Evolutionary conservation across 148 eudicot species (phyloP), one percentile per base, ranked within the genome.

Genomic region (Amaranthus palmeri): DNA sequence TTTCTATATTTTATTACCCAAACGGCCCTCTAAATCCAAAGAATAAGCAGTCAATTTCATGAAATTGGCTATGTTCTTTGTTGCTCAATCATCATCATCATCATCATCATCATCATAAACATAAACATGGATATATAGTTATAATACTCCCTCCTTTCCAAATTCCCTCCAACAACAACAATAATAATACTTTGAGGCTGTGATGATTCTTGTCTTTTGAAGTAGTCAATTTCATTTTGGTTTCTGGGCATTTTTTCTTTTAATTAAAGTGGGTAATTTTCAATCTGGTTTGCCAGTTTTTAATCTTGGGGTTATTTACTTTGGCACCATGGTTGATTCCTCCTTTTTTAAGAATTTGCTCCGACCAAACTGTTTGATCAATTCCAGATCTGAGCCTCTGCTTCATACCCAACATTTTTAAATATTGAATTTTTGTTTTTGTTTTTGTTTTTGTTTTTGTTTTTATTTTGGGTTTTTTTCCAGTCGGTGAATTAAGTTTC

Each of bases 341-440:
- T 5, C 52, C n/a, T 6, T 64, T 11, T 64, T 13, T 25, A 64
- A 64, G 3, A 7, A 11, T n/a, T 64, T 64, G 12, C 67, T 46
- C 1, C 36, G 2, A 43, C 52, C 67, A 64, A 64, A 64, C 17
- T 46, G 52, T 15, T 64, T 64, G 67, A 64, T 64, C 51, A 45
- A 64, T 46, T n/a, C 25, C 67, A 64, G 67, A 64, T 64, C 67
- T 64, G 67, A 64, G 67, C 67, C 67, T 64, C 67, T 55, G 3
- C 17, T 25, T 25, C 36, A 25, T 25, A 25, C 36, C 17, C 6
- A 25, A 40, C 10, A 25, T 25, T 25, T 25, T 2, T 0, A 3
- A 42, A 3, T 40, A 42, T 3, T 9, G 11, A 61, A 61, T 4
- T 41, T 61, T 61, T 4, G 5, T 25, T 25, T 25, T 25, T 25